These are phyloP conservation scores for Xylaria grammica DNA, from an alignment of 495 filamentous ascomycete genomes.

Conservation along the genomic window DNA sequence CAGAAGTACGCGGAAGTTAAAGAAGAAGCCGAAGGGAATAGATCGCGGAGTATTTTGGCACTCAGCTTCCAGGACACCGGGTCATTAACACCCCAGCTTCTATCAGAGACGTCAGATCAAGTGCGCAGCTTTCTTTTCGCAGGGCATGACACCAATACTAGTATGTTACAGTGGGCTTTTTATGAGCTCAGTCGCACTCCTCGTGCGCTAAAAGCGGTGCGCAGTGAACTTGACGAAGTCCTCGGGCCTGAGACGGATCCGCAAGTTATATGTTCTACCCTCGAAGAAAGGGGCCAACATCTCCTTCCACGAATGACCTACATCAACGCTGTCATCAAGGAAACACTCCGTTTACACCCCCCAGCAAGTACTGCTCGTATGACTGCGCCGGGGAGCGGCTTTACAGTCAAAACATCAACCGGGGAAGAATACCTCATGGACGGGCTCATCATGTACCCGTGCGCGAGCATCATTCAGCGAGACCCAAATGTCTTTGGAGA, in stretches of 20 bases:
- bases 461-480: constrained; percentile 59
- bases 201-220: constrained; percentile 40
- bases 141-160: constrained; percentile 56
- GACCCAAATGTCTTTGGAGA: constrained; percentile 63
- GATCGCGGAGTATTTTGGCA: constrained; percentile 38
- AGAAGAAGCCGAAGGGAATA: constrained; percentile 10
- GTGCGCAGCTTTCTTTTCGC: constrained; percentile 54
- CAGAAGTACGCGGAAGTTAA: constrained; percentile 37
- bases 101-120: constrained; percentile 38
- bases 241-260: constrained; percentile 39
- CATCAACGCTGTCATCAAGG: constrained; percentile 58
- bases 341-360: constrained; percentile 54
- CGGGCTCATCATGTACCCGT: constrained; percentile 57
- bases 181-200: constrained; percentile 56
- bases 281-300: constrained; percentile 45
- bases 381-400: constrained; percentile 34
- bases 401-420: constrained; percentile 36
- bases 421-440: constrained; percentile 53
- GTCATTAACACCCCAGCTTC: constrained; percentile 27
- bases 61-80: constrained; percentile 39
- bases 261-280: constrained; percentile 25
- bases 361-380: constrained; percentile 46
- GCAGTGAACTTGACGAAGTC: constrained; percentile 52
- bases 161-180: constrained; percentile 46
- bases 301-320: constrained; percentile 50